phyloP scores from a whole-genome alignment of 2,329 filamentous ascomycete species.

The Aspergillus unguis region DNA sequence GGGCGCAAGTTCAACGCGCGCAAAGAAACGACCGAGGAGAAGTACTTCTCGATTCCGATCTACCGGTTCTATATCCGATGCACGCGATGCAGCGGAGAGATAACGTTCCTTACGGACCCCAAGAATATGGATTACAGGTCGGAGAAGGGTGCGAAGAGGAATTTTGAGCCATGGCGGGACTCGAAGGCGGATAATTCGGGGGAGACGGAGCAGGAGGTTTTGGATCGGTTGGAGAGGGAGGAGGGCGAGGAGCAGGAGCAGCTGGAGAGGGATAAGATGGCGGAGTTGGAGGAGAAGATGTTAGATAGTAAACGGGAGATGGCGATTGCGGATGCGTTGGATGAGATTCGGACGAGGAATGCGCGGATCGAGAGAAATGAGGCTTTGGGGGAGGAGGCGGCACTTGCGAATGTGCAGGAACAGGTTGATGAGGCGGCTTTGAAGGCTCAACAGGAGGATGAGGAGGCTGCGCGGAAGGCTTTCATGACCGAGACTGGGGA shows the following conservation, averaged over 20 bases:
- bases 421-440: conserved; percentile 58
- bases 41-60: conserved; percentile 83
- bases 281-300: conserved; percentile 89
- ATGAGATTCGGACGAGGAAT: conserved; percentile 90
- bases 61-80: conserved; percentile 90
- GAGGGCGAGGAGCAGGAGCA: conserved; percentile 61
- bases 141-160: conserved; percentile 80
- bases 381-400: conserved; percentile 58
- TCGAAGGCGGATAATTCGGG: conserved; percentile 54
- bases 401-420: conserved; percentile 55
- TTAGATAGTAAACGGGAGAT: conserved; percentile 91
- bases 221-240: conserved; percentile 79
- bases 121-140: conserved; percentile 88
- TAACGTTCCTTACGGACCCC: conserved; percentile 91
- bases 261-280: conserved; percentile 86
- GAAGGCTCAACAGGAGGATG: conserved; percentile 74
- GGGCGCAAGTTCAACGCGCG: conserved; percentile 93
- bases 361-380: conserved; percentile 78
- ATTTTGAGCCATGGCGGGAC: conserved; percentile 87
- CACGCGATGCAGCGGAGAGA: conserved; percentile 79
- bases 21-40: conserved; percentile 88
- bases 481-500: conserved; percentile 65
- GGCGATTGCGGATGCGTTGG: conserved; percentile 91
- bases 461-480: conserved; percentile 72
- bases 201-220: conserved; percentile 81